Evolutionary conservation across 345 rosid species (phyloP), one percentile per base, ranked within the genome.

Genomic region (Anastatica hierochuntica): DNA sequence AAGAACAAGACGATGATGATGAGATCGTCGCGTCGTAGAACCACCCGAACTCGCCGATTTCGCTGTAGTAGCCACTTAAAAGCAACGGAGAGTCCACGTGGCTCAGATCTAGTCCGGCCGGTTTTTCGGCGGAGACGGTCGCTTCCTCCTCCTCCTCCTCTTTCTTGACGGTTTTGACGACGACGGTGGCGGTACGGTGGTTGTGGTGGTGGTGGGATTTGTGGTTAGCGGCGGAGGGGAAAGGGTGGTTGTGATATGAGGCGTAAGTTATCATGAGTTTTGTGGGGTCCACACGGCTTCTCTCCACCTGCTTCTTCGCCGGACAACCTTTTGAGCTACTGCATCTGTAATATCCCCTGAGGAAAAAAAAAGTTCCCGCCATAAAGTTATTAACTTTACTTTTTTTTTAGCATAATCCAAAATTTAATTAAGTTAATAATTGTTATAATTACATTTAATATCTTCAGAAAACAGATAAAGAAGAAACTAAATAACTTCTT

Each of bases 251-350:
- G 66, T 79, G 94, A 23, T 84, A 82, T 61, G 70, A 72, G 34
- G 94, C 74, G 78, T 84, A 81, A 44, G 84, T 81, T 67, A 81
- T 51, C 45, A 79, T 40, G 34, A 84, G 72, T 60, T 59, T 72
- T 9, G 82, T 21, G 39, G 94, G 88, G 70, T 84, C 84, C 63
- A 68, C 57, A 11, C 74, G 80, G 70, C 85, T 84, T 13, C 85
- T 76, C 62, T 84, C 92, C 14, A 84, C 92, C 65, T 84, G 88
- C 56, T 84, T 84, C 61, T 88, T 75, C 12, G 88, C 92, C 12
- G 88, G 92, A 56, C 92, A 84, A 10, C 92, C 92, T 62, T 80
- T 84, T 33, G 94, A 77, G 43, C 88, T 79, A 19, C 88, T 84
- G 39, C 94, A 84, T 53, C 94, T 71, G 69, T 84, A 84, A 37